Evolutionary conservation across 805 yeast genomes (phyloP).

Genomic region (Komagataella phaffii): DNA sequence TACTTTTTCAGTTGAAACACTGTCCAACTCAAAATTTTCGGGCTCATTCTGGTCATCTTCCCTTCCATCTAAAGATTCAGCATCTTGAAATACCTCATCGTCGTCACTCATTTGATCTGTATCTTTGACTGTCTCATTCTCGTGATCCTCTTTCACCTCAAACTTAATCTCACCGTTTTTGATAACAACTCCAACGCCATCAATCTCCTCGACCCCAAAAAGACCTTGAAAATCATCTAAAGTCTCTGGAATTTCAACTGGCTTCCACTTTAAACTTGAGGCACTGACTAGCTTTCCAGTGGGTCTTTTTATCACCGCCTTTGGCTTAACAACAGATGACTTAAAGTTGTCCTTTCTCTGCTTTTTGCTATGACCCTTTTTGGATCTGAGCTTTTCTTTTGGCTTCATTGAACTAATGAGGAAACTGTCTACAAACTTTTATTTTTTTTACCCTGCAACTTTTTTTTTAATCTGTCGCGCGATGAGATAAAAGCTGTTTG

Average conservation of each 20-base stretch:
- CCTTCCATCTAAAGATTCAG: conserved; percentile 8
- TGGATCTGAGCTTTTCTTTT: conserved; percentile 80
- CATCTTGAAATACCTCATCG: conserved; percentile 8
- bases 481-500: background rate
- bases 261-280: conserved; percentile 57
- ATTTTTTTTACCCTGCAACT: background rate
- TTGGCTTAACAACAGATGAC: background rate
- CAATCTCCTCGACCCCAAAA: conserved; percentile 87
- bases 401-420: conserved; percentile 60
- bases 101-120: conserved; percentile 11
- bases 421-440: conserved; percentile 17
- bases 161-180: conserved; percentile 58
- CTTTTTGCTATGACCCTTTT: conserved; percentile 27
- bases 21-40: background rate
- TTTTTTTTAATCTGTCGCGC: background rate
- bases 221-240: conserved; percentile 83
- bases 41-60: conserved; percentile 1
- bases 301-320: background rate
- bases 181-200: conserved; percentile 77
- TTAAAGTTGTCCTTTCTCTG: background rate
- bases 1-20: too few species aligned
- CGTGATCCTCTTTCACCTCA: conserved; percentile 22
- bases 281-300: conserved; percentile 24
- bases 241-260: conserved; percentile 72
- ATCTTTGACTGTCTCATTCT: conserved; percentile 13